Percentiles rank a stretch among this genome's conserved stretches.
These are phyloP conservation scores for Gastroboletus turbinatus DNA, from an alignment of 1,284 basidiomycete species.

Conservation along the genomic window DNA sequence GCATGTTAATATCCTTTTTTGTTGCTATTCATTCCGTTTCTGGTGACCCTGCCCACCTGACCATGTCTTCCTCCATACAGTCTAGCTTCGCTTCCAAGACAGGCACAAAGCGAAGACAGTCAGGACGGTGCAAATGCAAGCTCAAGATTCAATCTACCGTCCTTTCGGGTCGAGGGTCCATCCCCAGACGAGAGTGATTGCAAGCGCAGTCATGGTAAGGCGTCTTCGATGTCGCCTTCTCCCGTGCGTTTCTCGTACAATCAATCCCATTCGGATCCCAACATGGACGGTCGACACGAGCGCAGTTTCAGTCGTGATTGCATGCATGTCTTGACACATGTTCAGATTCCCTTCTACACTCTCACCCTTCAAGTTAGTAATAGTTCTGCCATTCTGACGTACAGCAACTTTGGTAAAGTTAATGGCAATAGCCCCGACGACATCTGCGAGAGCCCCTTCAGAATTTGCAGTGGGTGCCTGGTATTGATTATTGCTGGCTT, in stretches of 20 bases:
- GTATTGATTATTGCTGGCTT: conserved; percentile 51
- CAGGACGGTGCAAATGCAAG: conserved; percentile 1
- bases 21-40: conserved; percentile 6
- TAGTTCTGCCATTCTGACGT: conserved; percentile 43
- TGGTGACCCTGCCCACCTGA: conserved; percentile 12
- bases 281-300: too few species aligned
- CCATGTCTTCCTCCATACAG: conserved; percentile 8
- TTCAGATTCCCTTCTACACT: conserved; percentile 60
- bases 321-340: neutral
- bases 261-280: neutral
- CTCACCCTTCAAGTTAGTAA: conserved; percentile 68
- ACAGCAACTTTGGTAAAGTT: conserved; percentile 33
- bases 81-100: neutral
- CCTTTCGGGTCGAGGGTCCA: conserved; percentile 21
- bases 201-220: neutral
- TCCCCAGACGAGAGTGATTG: conserved; percentile 10
- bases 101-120: conserved; percentile 7
- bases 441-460: conserved; percentile 34
- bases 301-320: neutral
- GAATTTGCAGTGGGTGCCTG: conserved; percentile 39
- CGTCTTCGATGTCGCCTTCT: neutral
- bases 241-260: neutral
- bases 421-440: conserved; percentile 13
- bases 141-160: conserved; percentile 21
- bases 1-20: conserved; percentile 19